phyloP scores from a whole-genome alignment of 768 basidiomycete species.

The Phylloporus sp. region DNA sequence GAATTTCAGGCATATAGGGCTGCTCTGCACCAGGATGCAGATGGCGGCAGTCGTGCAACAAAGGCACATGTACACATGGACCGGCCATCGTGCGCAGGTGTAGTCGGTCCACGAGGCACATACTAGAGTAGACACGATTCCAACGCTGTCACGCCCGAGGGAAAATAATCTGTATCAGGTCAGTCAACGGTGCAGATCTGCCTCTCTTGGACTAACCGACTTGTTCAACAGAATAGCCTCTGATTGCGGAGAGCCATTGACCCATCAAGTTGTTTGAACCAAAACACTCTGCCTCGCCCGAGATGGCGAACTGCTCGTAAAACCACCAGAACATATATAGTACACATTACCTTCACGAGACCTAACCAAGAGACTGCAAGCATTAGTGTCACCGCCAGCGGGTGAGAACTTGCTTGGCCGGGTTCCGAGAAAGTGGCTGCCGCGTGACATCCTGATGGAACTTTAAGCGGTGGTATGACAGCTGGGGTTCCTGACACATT shows the following conservation, averaged over 20 bases:
- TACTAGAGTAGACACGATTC: conserved; percentile 57
- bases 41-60: conserved; percentile 51
- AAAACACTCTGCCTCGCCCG: conserved; percentile 65
- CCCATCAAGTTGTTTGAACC: conserved; percentile 73
- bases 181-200: not conserved
- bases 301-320: conserved; percentile 52
- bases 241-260: conserved; percentile 61
- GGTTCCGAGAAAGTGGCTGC: conserved; percentile 43
- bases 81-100: conserved; percentile 55
- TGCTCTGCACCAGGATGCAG: conserved; percentile 59
- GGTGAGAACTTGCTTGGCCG: conserved; percentile 46
- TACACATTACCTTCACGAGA: not conserved
- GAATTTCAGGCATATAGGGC: conserved; percentile 61
- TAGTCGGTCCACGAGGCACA: conserved; percentile 64
- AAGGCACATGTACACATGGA: conserved; percentile 60
- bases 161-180: conserved; percentile 46
- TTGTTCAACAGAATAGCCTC: conserved; percentile 61
- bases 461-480: conserved; percentile 49
- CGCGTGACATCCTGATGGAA: conserved; percentile 37
- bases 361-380: conserved; percentile 57
- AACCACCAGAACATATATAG: not conserved
- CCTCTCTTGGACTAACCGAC: conserved; percentile 37
- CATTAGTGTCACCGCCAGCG: conserved; percentile 72
- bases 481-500: conserved; percentile 46
- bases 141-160: conserved; percentile 63